Percentiles rank a stretch among this genome's conserved stretches.
Conservation (phyloP, 208 protist species). For the Trypanosoma conorhini region DNA sequence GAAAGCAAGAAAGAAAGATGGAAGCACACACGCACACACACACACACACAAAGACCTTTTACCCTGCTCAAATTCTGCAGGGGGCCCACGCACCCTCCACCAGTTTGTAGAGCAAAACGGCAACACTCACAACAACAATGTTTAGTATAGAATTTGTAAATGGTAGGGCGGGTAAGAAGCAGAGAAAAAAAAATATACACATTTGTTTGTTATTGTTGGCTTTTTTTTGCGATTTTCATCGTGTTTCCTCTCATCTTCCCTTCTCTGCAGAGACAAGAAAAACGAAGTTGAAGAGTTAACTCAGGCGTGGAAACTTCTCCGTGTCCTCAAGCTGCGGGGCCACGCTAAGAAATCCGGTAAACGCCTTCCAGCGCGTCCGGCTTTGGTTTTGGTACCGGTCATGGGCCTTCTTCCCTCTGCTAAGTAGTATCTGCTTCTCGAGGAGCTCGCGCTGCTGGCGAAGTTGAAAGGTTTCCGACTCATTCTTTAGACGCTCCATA, state of each 20-base stretch:
- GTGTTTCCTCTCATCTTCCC: background rate
- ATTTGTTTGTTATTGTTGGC: background rate
- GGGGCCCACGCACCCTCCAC: background rate
- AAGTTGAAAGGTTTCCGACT: conserved; percentile 69
- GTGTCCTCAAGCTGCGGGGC: conserved; percentile 61
- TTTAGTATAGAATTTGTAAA: background rate
- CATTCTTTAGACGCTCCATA: conserved; percentile 65
- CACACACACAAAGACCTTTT: background rate
- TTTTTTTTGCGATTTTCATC: background rate
- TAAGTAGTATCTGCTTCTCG: conserved; percentile 74
- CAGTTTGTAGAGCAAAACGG: background rate
- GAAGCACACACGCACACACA: too few relatives aligned
- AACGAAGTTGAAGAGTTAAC: background rate
- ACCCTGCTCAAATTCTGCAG: too few relatives aligned
- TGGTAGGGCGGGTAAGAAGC: background rate
- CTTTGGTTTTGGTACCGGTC: conserved; percentile 71
- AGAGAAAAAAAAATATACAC: background rate
- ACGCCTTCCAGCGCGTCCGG: conserved; percentile 57
- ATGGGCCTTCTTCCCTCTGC: conserved; percentile 47
- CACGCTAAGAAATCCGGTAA: conserved; percentile 68
- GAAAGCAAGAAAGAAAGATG: background rate
- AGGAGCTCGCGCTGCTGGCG: conserved; percentile 70
- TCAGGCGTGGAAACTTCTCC: conserved; percentile 61
- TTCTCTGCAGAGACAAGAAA: background rate
- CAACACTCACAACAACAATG: too few relatives aligned